phyloP scores from a whole-genome alignment of 176 grass and related monocot species.

The Hyparrhenia diplandra region DNA sequence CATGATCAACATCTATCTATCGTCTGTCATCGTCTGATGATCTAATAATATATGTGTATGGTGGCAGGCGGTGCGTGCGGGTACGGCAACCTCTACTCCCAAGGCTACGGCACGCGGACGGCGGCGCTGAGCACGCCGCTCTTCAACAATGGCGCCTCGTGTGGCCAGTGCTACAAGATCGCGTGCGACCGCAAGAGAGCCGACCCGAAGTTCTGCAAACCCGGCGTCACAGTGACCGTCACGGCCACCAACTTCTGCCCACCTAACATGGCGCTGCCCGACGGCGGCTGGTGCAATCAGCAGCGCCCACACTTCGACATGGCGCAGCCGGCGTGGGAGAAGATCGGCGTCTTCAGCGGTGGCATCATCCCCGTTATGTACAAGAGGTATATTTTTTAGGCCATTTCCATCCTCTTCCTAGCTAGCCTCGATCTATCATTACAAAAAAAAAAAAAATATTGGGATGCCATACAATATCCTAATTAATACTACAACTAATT shows the following conservation, averaged over 20 bases:
- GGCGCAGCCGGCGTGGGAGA: constrained; percentile 58
- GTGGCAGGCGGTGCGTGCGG: constrained; percentile 55
- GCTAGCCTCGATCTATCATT: too few relatives aligned
- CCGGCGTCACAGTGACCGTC: constrained; percentile 31
- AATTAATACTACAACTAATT: background rate
- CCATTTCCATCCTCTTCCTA: background rate
- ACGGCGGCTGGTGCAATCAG: constrained; percentile 70
- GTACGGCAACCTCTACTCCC: constrained; percentile 30
- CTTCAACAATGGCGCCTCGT: constrained; percentile 33
- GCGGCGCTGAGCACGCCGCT: constrained; percentile 50
- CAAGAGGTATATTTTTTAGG: constrained; percentile 12
- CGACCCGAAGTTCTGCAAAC: background rate
- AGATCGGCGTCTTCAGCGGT: constrained; percentile 38
- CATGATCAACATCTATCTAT: too few relatives aligned
- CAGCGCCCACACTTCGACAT: constrained; percentile 60
- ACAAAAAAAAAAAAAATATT: background rate
- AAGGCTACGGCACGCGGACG: constrained; percentile 35
- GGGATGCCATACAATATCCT: background rate
- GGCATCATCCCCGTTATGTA: constrained; percentile 70
- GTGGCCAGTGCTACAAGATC: constrained; percentile 61
- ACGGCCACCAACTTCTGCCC: constrained; percentile 79
- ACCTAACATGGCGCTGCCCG: constrained; percentile 54
- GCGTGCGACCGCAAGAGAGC: constrained; percentile 33
- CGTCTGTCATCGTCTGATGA: too few relatives aligned
- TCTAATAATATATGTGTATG: too few relatives aligned